These are phyloP conservation scores for Oidiodendron maius DNA, from an alignment of 495 filamentous ascomycete species.

Conservation along the genomic window DNA sequence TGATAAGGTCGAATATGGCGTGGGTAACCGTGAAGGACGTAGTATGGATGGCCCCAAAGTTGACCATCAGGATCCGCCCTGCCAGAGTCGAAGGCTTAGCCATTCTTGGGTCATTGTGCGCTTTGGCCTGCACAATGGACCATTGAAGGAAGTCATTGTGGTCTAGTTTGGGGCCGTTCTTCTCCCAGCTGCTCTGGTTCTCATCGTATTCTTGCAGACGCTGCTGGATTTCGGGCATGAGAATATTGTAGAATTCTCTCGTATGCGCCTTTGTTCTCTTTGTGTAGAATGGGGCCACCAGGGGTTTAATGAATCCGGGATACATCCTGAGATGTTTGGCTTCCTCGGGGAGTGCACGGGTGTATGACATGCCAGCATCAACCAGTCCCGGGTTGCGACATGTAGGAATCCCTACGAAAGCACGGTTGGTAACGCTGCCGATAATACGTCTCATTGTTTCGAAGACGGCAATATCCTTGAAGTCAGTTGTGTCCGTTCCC, in stretches of 20 bases:
- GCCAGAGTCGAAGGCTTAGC: conserved; percentile 23
- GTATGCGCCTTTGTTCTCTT: not conserved
- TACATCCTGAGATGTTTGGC: not conserved
- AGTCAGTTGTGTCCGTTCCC: conserved; percentile 28
- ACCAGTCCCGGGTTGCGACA: not conserved
- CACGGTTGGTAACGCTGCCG: conserved; percentile 45
- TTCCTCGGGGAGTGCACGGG: not conserved
- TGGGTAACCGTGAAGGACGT: conserved; percentile 38
- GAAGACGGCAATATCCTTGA: conserved; percentile 34
- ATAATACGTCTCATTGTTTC: conserved; percentile 36
- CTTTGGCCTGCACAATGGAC: conserved; percentile 26
- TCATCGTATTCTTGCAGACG: not conserved
- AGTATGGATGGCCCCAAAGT: conserved; percentile 47
- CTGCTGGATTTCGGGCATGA: not conserved
- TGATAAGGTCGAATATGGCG: conserved; percentile 38
- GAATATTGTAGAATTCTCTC: not conserved
- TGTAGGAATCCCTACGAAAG: not conserved
- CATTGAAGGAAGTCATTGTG: conserved; percentile 33
- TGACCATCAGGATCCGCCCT: conserved; percentile 33
- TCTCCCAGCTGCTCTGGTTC: conserved; percentile 1
- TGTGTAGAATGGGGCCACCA: not conserved
- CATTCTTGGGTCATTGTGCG: conserved; percentile 23
- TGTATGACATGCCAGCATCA: not conserved
- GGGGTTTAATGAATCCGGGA: not conserved
- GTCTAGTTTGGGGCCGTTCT: not conserved